These are phyloP conservation scores for Cryptococcus sp. DNA, from an alignment of 1,284 basidiomycete genomes.

Conservation along the genomic window DNA sequence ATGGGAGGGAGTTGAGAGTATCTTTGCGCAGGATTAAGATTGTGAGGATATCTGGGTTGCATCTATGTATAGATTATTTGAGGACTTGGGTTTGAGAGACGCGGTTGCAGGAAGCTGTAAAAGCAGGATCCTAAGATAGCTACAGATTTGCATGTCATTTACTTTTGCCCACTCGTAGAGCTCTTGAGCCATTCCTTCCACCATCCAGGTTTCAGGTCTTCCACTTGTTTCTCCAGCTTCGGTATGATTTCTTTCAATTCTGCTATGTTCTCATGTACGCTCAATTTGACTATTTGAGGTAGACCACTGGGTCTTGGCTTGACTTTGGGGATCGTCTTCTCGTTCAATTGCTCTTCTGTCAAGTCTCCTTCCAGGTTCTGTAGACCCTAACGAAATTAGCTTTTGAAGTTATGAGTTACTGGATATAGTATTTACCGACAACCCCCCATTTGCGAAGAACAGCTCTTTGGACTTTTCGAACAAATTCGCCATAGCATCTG, in stretches of 20 bases:
- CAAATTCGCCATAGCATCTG: not conserved
- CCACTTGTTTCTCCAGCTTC: not conserved
- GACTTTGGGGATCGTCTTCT: not conserved
- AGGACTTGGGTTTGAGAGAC: not conserved
- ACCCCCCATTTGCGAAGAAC: not conserved
- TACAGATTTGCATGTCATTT: too few relatives aligned
- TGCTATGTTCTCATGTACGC: not conserved
- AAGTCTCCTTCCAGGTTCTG: not conserved
- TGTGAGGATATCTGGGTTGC: not conserved
- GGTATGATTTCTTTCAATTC: not conserved
- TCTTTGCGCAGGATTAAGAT: slow-evolving; percentile 63
- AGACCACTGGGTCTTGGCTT: not conserved
- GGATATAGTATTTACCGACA: not conserved
- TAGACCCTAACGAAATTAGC: not conserved
- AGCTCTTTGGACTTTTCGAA: not conserved
- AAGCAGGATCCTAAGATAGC: too few relatives aligned
- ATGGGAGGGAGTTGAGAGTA: slow-evolving; percentile 70
- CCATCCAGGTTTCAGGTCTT: not conserved
- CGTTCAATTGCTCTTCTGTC: not conserved
- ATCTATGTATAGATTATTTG: not conserved
- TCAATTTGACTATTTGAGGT: not conserved
- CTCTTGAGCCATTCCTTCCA: not conserved
- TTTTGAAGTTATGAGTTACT: not conserved
- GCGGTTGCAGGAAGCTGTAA: not conserved
- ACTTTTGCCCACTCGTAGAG: too few relatives aligned